A percentile compares a stretch with the other conserved stretches of the same genome.
phyloP scores from a whole-genome alignment of 2,329 filamentous ascomycete genomes.

The Phyllosticta citrichinensis region DNA sequence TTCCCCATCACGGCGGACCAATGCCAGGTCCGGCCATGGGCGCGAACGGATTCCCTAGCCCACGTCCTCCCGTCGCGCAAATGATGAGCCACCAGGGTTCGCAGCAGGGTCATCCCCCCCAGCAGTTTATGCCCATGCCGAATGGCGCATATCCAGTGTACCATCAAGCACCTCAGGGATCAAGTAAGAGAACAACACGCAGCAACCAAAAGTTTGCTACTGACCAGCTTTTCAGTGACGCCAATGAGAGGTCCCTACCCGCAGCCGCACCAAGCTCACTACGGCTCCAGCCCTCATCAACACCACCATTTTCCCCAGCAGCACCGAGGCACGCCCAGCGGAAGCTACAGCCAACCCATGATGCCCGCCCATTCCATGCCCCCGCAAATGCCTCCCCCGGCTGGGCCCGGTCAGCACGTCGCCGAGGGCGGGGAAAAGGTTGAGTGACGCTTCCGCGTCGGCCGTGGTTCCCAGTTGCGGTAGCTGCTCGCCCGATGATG shows the following conservation, averaged over 20 bases:
- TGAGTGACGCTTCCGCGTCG: background rate
- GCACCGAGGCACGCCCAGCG: constrained; percentile 30
- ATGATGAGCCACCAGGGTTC: constrained; percentile 96
- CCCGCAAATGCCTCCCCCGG: constrained; percentile 20
- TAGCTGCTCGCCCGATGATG: background rate
- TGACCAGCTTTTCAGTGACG: constrained; percentile 22
- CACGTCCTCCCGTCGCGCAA: constrained; percentile 63
- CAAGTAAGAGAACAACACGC: constrained; percentile 50
- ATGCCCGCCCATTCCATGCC: constrained; percentile 31
- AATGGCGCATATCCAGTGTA: constrained; percentile 66
- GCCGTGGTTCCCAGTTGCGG: background rate
- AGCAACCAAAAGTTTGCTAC: constrained; percentile 11
- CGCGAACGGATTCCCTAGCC: constrained; percentile 77
- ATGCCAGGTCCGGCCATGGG: constrained; percentile 45
- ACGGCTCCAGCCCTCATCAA: constrained; percentile 28
- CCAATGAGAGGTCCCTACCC: constrained; percentile 29
- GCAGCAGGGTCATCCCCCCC: constrained; percentile 69
- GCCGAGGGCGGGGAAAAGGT: constrained; percentile 8
- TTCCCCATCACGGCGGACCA: constrained; percentile 49
- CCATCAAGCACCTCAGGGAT: constrained; percentile 57
- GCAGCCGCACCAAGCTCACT: constrained; percentile 31
- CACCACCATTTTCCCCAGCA: constrained; percentile 30
- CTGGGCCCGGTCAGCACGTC: constrained; percentile 5
- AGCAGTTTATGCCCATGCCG: constrained; percentile 64
- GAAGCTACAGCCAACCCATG: constrained; percentile 32